Evolutionary conservation across 2,329 filamentous ascomycete species (phyloP).

Genomic region (Arthrobotrys conoides): DNA sequence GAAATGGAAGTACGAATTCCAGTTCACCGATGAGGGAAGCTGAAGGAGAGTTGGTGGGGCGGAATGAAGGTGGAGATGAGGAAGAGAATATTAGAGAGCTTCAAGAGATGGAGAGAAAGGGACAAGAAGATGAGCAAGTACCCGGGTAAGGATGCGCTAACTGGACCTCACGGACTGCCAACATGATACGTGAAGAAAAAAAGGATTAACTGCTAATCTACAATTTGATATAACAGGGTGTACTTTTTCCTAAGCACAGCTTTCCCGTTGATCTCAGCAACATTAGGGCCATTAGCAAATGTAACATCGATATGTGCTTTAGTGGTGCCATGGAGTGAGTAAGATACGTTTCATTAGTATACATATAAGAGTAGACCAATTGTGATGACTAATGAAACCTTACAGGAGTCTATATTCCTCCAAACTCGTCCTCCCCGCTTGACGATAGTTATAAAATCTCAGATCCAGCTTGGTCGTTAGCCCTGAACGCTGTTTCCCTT

Average conservation of each 20-base stretch:
- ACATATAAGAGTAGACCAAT: neutral
- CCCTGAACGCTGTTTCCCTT: slow-evolving; percentile 83
- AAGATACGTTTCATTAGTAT: slow-evolving; percentile 59
- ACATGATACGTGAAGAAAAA: neutral
- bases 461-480: slow-evolving; percentile 82
- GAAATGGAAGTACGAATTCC: slow-evolving; percentile 28
- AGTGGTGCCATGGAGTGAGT: slow-evolving; percentile 82
- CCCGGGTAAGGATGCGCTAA: slow-evolving; percentile 32
- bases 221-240: slow-evolving; percentile 5
- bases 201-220: neutral
- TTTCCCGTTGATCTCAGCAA: slow-evolving; percentile 84
- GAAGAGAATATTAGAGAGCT: slow-evolving; percentile 41
- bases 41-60: slow-evolving; percentile 20
- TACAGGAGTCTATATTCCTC: slow-evolving; percentile 64
- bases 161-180: neutral
- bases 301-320: slow-evolving; percentile 88
- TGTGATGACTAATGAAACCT: neutral
- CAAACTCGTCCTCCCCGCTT: slow-evolving; percentile 69
- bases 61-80: slow-evolving; percentile 34
- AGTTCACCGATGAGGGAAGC: slow-evolving; percentile 47
- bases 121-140: slow-evolving; percentile 43
- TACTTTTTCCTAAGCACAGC: slow-evolving; percentile 66
- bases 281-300: slow-evolving; percentile 87
- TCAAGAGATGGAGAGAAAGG: slow-evolving; percentile 31
- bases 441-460: slow-evolving; percentile 72